Evolutionary conservation across 805 yeast species (phyloP).

Genomic region (Candida oleophila): DNA sequence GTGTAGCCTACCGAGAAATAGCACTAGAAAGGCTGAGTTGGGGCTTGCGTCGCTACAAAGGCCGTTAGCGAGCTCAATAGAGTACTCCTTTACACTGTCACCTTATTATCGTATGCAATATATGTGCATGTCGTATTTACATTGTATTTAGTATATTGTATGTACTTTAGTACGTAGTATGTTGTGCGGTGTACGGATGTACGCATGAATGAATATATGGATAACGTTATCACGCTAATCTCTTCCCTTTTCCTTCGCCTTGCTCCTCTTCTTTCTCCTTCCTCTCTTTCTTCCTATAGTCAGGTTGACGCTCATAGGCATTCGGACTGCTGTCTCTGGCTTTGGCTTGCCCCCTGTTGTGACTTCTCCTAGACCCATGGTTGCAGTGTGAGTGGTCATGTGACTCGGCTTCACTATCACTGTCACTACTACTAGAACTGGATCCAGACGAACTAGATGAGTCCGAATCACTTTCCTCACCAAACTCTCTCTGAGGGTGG

Average conservation of each 20-base stretch:
- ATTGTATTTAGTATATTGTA: no score
- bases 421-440: constrained; percentile 26
- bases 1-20: no score
- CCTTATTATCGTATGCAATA: no score
- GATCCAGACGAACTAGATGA: constrained; percentile 26
- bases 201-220: not conserved
- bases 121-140: no score
- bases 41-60: no score
- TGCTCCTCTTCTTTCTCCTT: not conserved
- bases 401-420: constrained; percentile 12
- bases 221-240: not conserved
- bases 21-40: no score
- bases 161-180: no score
- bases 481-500: constrained; percentile 69
- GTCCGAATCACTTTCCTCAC: constrained; percentile 37
- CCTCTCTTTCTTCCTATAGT: constrained; percentile 33
- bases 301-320: constrained; percentile 89
- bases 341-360: constrained; percentile 25
- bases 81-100: no score
- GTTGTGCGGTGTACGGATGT: not conserved
- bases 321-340: constrained; percentile 52
- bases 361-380: constrained; percentile 9
- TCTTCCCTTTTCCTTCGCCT: not conserved
- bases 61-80: no score
- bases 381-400: constrained; percentile 9